Evolutionary conservation across 2,329 filamentous ascomycete species (phyloP), one percentile per base, ranked within the genome.

Genomic region (Epichloe sibirici): DNA sequence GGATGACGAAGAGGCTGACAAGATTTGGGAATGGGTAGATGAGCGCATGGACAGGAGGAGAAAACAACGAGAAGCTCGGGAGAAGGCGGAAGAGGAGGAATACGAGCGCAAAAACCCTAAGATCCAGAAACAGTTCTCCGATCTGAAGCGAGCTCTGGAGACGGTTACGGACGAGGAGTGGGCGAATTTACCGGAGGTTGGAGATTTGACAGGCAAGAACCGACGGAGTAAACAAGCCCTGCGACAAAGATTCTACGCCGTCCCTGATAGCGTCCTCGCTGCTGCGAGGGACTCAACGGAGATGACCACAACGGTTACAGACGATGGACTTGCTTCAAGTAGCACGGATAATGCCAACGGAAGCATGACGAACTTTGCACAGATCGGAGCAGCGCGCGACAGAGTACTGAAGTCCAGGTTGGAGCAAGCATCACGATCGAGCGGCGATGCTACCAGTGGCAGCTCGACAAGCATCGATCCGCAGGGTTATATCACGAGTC

Each of bases 91-190:
- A 75, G 82, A 79, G 68, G 89, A 95, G 66, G 90, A 97, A 64
- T 95, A 95, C 77, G 91, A 98, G 73, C 83, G 86, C 61, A 91
- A 95, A 68, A 97, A 98, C 66, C 93, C 93, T 13, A 98, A 97
- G 71, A 96, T 98, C 50, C 88, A 95, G 65, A 88, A 96, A 60
- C 93, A 98, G 68, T 98, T 98, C 67, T 90, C 90, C 65, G 93
- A 97, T 62, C 73, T 97, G 49, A 98, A 98, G 71, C 82, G 94
- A 63, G 89, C 88, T 5, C 78, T 98, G 39, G 85, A 87, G 42
- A 86, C 84, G 5, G 86, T 98, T 31, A 87, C 88, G 44, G 91
- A 97, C 66, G 91, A 98, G 57, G 90, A 98, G 62, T 98, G 93
- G 93, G 90, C 89, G 40, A 94, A 83, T 62, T 76, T 98, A 42